Percentiles rank a stretch among this genome's conserved stretches.
Evolutionary conservation across 2,329 filamentous ascomycete species (phyloP).

Genomic region (Ophiocordyceps camponoti-saundersi): DNA sequence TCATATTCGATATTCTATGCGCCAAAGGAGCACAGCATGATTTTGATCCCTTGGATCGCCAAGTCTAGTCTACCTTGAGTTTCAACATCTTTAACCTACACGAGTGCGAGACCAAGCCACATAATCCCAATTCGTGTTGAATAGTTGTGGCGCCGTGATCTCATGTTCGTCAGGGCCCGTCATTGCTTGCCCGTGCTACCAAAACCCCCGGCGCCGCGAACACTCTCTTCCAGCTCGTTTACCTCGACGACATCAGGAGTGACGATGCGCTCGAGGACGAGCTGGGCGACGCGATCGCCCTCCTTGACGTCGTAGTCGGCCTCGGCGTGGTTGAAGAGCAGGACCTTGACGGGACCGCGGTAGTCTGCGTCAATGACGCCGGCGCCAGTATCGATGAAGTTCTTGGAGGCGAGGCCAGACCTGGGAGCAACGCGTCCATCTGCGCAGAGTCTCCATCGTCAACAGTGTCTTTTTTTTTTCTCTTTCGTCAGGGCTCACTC

Average conservation of each 20-base stretch:
- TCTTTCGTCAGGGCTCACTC: conserved; percentile 16
- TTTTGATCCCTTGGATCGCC: background rate
- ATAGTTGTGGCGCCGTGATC: background rate
- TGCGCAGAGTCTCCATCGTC: conserved; percentile 14
- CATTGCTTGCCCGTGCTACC: conserved; percentile 55
- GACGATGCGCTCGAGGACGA: conserved; percentile 86
- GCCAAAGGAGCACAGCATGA: too few relatives aligned
- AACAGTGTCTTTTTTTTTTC: background rate
- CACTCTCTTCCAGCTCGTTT: conserved; percentile 73
- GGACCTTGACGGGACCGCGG: conserved; percentile 79
- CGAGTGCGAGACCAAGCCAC: background rate
- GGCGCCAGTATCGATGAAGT: conserved; percentile 91
- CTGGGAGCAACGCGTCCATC: conserved; percentile 82
- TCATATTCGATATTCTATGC: background rate
- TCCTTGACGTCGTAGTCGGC: conserved; percentile 64
- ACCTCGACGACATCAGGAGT: conserved; percentile 89
- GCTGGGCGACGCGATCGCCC: conserved; percentile 84
- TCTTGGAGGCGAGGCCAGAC: conserved; percentile 79
- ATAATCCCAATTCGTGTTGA: too few relatives aligned
- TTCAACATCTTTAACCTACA: background rate
- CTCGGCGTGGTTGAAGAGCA: conserved; percentile 86
- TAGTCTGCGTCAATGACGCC: conserved; percentile 98
- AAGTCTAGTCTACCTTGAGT: background rate
- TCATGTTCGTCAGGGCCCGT: background rate
- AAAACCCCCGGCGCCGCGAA: conserved; percentile 78